Evolutionary conservation across 768 basidiomycete genomes (phyloP).

Genomic region (Suillus occidentalis): DNA sequence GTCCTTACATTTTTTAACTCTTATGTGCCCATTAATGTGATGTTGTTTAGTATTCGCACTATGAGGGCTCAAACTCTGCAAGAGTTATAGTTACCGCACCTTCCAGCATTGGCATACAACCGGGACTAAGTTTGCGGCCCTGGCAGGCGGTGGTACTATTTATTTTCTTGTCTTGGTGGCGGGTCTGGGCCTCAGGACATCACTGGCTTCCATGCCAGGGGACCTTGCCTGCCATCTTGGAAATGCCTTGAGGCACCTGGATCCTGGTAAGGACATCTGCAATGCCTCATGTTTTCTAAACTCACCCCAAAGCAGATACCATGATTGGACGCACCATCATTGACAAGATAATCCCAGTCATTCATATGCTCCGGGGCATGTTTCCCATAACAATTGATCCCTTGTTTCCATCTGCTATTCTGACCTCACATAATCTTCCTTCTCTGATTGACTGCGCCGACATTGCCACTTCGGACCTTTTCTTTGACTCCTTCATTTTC

Average conservation of each 20-base stretch:
- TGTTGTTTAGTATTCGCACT: background rate
- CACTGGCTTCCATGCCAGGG: background rate
- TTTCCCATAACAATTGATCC: background rate
- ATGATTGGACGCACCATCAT: background rate
- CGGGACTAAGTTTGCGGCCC: background rate
- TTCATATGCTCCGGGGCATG: background rate
- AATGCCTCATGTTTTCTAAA: background rate
- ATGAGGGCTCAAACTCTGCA: background rate
- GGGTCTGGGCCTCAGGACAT: background rate
- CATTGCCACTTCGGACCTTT: background rate
- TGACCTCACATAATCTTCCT: background rate
- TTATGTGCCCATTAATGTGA: background rate
- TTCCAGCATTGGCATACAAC: background rate
- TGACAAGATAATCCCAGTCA: background rate
- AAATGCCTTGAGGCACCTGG: background rate
- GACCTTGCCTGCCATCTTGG: background rate
- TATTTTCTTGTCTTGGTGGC: background rate
- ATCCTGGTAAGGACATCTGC: background rate
- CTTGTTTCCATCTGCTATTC: background rate
- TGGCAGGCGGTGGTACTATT: background rate
- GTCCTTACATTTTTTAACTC: background rate
- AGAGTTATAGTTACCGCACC: background rate
- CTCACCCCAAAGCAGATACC: background rate
- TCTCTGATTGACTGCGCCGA: background rate
- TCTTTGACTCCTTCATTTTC: background rate